phyloP scores from a whole-genome alignment of 2,329 filamentous ascomycete genomes.

The Sarocladium oryzae region DNA sequence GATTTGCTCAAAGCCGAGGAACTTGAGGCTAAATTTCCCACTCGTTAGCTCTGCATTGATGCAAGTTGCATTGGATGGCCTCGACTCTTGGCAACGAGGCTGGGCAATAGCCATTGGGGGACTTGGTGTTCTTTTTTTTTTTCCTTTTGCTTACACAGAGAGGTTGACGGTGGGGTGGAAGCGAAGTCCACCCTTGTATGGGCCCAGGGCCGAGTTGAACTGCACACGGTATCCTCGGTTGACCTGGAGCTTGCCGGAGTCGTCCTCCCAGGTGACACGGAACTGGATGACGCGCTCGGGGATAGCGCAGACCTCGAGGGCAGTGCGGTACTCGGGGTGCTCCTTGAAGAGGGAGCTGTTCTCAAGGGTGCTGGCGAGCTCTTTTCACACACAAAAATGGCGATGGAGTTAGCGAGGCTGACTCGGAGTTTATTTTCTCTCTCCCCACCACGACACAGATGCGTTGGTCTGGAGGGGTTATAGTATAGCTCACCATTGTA shows the following conservation, averaged over 20 bases:
- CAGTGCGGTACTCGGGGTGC: constrained; percentile 88
- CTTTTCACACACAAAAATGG: constrained; percentile 36
- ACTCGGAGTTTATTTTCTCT: too few relatives aligned
- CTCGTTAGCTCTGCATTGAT: too few relatives aligned
- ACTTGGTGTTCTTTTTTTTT: too few relatives aligned
- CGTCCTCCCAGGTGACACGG: constrained; percentile 94
- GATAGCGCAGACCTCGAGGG: constrained; percentile 78
- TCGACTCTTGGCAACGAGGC: neutral
- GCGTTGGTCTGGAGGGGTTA: too few relatives aligned
- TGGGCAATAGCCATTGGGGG: neutral
- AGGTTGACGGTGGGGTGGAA: constrained; percentile 87
- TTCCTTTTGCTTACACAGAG: constrained; percentile 42
- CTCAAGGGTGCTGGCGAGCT: constrained; percentile 92
- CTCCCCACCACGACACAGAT: too few relatives aligned
- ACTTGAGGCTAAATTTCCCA: constrained; percentile 60
- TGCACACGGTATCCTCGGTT: constrained; percentile 96
- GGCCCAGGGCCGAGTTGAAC: constrained; percentile 95
- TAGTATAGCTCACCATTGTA: constrained; percentile 68
- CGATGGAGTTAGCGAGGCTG: too few relatives aligned
- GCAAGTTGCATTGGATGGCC: too few relatives aligned
- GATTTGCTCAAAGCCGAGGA: constrained; percentile 98
- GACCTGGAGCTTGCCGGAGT: constrained; percentile 81
- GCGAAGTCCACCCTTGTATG: constrained; percentile 95
- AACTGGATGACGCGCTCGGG: constrained; percentile 97
- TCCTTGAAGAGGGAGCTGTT: constrained; percentile 88